phyloP scores from a whole-genome alignment of 2,329 filamentous ascomycete species.

The Trichoderma gracile region DNA sequence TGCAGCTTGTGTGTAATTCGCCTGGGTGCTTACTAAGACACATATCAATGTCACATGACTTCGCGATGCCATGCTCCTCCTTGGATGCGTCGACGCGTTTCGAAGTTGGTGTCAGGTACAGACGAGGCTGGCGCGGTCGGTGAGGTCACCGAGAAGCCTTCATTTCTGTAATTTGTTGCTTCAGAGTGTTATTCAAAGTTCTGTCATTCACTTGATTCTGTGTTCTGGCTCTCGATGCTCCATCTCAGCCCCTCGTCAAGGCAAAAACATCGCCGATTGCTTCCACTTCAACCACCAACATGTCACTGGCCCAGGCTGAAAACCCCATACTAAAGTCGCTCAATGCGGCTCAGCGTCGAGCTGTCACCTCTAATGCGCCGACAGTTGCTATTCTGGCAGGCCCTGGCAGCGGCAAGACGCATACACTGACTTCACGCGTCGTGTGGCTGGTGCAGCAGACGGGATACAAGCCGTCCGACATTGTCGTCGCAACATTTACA shows the following conservation, averaged over 20 bases:
- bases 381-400: constrained; percentile 68
- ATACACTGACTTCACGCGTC: constrained; percentile 89
- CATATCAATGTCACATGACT: constrained; percentile 27
- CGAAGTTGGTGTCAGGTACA: neutral
- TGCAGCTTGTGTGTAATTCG: neutral
- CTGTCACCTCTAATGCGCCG: constrained; percentile 53
- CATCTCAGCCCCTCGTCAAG: neutral
- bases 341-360: constrained; percentile 57
- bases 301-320: constrained; percentile 33
- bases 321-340: constrained; percentile 49
- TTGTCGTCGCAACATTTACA: constrained; percentile 95
- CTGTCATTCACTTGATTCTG: neutral
- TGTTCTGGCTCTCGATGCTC: neutral
- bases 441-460: constrained; percentile 79
- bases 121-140: too few relatives aligned
- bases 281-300: constrained; percentile 30
- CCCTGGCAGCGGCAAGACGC: constrained; percentile 82
- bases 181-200: too few relatives aligned
- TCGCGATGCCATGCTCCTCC: constrained; percentile 25
- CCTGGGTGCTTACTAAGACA: constrained; percentile 7
- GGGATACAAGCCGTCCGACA: constrained; percentile 76
- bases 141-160: neutral
- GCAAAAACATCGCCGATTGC: neutral
- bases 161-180: neutral
- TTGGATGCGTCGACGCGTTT: neutral